Evolutionary conservation across 495 filamentous ascomycete genomes (phyloP).

Genomic region (Penicilliopsis zonata): DNA sequence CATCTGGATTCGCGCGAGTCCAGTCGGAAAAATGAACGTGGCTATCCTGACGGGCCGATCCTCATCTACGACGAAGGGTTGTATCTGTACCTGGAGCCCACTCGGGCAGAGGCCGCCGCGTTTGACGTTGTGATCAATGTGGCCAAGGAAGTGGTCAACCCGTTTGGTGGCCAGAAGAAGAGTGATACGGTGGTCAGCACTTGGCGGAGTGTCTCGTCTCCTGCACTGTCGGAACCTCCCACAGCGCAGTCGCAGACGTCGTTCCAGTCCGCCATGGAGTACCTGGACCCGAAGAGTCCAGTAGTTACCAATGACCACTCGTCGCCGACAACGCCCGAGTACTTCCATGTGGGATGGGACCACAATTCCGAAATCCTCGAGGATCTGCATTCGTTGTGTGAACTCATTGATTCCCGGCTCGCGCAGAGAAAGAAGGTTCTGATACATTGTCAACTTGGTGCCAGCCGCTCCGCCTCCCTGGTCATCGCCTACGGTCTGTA

Average conservation of each 20-base stretch:
- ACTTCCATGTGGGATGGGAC: conserved; percentile 94
- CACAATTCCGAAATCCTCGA: conserved; percentile 93
- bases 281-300: conserved; percentile 47
- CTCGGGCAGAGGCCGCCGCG: conserved; percentile 64
- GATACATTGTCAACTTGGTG: conserved; percentile 91
- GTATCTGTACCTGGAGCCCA: conserved; percentile 84
- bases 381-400: conserved; percentile 74
- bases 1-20: conserved; percentile 61
- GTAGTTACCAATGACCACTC: conserved; percentile 23
- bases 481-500: conserved; percentile 95
- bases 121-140: conserved; percentile 96
- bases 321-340: conserved; percentile 80
- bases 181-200: conserved; percentile 29
- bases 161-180: conserved; percentile 42
- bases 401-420: conserved; percentile 71
- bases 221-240: conserved; percentile 45
- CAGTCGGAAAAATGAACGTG: conserved; percentile 50
- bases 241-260: conserved; percentile 59
- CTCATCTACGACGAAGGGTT: conserved; percentile 90
- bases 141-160: conserved; percentile 85
- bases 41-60: conserved; percentile 86
- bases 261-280: conserved; percentile 63
- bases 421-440: conserved; percentile 75
- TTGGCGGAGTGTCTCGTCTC: conserved; percentile 25
- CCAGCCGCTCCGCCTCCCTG: conserved; percentile 90